These are phyloP conservation scores for Purpureocillium takamizusanense DNA, from an alignment of 2,329 filamentous ascomycete genomes.

Conservation along the genomic window DNA sequence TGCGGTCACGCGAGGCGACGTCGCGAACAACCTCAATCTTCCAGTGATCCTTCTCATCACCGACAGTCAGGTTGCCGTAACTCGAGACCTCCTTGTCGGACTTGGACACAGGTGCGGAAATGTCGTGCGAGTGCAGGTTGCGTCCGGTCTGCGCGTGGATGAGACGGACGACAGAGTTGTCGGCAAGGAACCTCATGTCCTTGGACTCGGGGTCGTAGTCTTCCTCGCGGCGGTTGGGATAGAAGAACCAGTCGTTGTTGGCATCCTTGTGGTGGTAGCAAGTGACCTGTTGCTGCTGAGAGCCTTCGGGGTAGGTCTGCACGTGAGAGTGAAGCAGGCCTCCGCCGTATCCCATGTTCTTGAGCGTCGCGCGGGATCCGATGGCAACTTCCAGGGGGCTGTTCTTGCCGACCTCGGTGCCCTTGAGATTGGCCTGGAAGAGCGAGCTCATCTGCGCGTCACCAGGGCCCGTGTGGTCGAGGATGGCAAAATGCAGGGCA, in stretches of 20 bases:
- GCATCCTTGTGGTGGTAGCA: slow-evolving; percentile 99
- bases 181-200: slow-evolving; percentile 64
- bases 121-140: slow-evolving; percentile 90
- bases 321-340: slow-evolving; percentile 94
- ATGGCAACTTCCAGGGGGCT: slow-evolving; percentile 87
- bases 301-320: slow-evolving; percentile 92
- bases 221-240: slow-evolving; percentile 73
- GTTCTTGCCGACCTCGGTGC: slow-evolving; percentile 88
- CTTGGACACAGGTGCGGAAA: slow-evolving; percentile 84
- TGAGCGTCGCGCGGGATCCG: slow-evolving; percentile 84
- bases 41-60: slow-evolving; percentile 98
- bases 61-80: slow-evolving; percentile 91
- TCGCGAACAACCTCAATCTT: slow-evolving; percentile 85
- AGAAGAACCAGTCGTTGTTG: slow-evolving; percentile 99
- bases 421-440: slow-evolving; percentile 92
- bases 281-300: slow-evolving; percentile 89
- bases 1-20: slow-evolving; percentile 76
- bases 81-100: slow-evolving; percentile 85
- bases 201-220: slow-evolving; percentile 61
- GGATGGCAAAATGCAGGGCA: slow-evolving; percentile 85
- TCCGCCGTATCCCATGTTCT: slow-evolving; percentile 99
- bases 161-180: slow-evolving; percentile 72
- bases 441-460: slow-evolving; percentile 99
- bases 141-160: slow-evolving; percentile 94
- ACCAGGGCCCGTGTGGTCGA: slow-evolving; percentile 88